Evolutionary conservation across 1,284 basidiomycete genomes (phyloP).

Genomic region (Naganishia sp.): DNA sequence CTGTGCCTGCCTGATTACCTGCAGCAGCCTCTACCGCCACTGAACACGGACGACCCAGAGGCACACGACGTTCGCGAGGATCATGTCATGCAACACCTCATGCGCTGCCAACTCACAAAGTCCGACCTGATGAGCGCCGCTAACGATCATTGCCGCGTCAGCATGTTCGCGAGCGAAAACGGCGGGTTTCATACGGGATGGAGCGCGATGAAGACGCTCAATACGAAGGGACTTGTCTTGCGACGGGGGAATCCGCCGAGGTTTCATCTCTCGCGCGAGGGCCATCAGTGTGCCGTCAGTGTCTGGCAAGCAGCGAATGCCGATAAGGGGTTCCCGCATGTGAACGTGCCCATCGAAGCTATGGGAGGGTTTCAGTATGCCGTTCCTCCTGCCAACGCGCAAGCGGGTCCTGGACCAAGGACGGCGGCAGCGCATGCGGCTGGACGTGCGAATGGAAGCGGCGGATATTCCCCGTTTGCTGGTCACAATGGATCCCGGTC

Average conservation of each 20-base stretch:
- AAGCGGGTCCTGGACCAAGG: conserved; percentile 22
- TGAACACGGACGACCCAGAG: conserved; percentile 39
- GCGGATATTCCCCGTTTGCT: too few species aligned
- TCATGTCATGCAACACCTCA: conserved; percentile 36
- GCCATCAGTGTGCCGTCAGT: conserved; percentile 35
- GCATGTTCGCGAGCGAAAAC: conserved; percentile 47
- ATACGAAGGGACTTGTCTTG: conserved; percentile 48
- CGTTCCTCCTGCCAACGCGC: neutral
- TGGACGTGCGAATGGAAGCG: neutral
- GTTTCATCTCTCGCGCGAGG: conserved; percentile 50
- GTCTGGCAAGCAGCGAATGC: conserved; percentile 14
- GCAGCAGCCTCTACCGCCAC: conserved; percentile 24
- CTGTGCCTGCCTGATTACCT: conserved; percentile 33
- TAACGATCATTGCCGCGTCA: conserved; percentile 45
- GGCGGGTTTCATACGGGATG: conserved; percentile 50
- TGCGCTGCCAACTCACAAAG: conserved; percentile 43
- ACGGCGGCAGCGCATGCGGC: conserved; percentile 2
- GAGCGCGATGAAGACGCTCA: conserved; percentile 50
- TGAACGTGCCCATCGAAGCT: conserved; percentile 21
- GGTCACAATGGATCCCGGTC: too few species aligned
- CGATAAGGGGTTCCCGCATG: conserved; percentile 8
- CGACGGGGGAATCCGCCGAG: conserved; percentile 49
- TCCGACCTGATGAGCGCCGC: conserved; percentile 45
- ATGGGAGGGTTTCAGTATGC: conserved; percentile 10
- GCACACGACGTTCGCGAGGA: conserved; percentile 32